phyloP scores from a whole-genome alignment of 1,284 basidiomycete genomes.

The Ustilago sp. region DNA sequence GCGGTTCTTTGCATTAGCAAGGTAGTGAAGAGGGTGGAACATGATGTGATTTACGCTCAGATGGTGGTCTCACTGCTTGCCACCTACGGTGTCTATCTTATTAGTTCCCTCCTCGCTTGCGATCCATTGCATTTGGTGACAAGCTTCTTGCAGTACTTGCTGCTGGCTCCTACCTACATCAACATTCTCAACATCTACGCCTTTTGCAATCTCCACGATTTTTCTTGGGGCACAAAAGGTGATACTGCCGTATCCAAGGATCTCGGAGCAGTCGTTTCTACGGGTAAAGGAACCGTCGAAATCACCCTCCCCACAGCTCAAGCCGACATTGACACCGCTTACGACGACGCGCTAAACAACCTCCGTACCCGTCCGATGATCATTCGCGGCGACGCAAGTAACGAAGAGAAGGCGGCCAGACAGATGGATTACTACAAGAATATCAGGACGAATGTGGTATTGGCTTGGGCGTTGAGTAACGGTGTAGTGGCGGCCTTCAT shows the following conservation, averaged over 20 bases:
- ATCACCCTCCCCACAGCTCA: conserved; percentile 87
- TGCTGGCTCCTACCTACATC: conserved; percentile 91
- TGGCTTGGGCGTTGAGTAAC: conserved; percentile 87
- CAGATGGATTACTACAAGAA: conserved; percentile 73
- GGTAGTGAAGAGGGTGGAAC: conserved; percentile 69
- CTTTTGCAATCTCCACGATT: conserved; percentile 62
- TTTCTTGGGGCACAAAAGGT: conserved; percentile 71
- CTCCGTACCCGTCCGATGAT: conserved; percentile 76
- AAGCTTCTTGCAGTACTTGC: conserved; percentile 90
- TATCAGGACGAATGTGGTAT: conserved; percentile 88
- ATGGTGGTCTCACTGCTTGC: conserved; percentile 87
- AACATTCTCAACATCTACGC: conserved; percentile 75
- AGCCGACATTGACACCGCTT: conserved; percentile 87
- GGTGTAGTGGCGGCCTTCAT: conserved; percentile 66
- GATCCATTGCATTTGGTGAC: conserved; percentile 93
- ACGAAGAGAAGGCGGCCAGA: conserved; percentile 61
- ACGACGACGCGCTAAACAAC: conserved; percentile 87
- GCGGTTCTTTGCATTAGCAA: conserved; percentile 61
- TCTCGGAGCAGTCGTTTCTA: conserved; percentile 65
- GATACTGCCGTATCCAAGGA: conserved; percentile 60
- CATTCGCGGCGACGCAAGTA: conserved; percentile 64
- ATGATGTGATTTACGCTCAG: conserved; percentile 75
- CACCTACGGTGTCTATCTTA: conserved; percentile 78
- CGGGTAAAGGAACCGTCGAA: conserved; percentile 75
- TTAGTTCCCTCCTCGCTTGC: conserved; percentile 80